A percentile compares a stretch with the other conserved stretches of the same genome.
These are phyloP conservation scores for Exsudoporus floridanus DNA, from an alignment of 1,284 basidiomycete genomes.

Conservation along the genomic window DNA sequence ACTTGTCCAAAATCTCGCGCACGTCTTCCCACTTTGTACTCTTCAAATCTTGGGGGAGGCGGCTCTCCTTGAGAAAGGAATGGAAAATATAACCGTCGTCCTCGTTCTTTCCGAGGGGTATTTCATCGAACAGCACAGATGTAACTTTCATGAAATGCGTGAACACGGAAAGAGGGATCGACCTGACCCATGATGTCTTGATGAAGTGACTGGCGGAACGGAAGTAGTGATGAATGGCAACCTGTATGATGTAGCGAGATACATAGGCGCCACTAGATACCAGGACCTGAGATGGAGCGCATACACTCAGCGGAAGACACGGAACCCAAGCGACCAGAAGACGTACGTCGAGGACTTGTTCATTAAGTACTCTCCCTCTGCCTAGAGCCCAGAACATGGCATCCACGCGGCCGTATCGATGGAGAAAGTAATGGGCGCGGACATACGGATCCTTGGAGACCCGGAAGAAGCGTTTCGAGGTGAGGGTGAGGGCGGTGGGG, in stretches of 20 bases:
- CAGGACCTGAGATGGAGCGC: constrained; percentile 51
- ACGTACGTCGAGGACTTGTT: constrained; percentile 69
- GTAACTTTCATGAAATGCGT: constrained; percentile 60
- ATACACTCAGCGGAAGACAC: constrained; percentile 21
- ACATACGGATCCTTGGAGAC: constrained; percentile 72
- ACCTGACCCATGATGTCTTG: constrained; percentile 69
- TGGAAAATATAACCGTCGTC: constrained; percentile 69
- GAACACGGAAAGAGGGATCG: constrained; percentile 57
- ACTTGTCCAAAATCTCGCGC: constrained; percentile 63
- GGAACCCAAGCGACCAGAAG: not conserved
- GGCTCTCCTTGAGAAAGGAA: constrained; percentile 64
- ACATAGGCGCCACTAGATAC: constrained; percentile 70
- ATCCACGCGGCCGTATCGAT: constrained; percentile 64
- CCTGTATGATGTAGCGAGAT: constrained; percentile 73
- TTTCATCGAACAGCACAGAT: constrained; percentile 56
- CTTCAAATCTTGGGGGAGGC: constrained; percentile 53
- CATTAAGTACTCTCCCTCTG: constrained; percentile 61
- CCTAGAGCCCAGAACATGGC: constrained; percentile 71
- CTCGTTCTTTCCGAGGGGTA: constrained; percentile 66
- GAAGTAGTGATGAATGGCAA: constrained; percentile 74
- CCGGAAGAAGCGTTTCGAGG: constrained; percentile 56
- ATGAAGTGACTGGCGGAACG: constrained; percentile 68
- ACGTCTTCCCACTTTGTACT: constrained; percentile 60
- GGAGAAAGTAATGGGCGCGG: constrained; percentile 71
- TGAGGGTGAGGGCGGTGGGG: constrained; percentile 55